Conservation (phyloP, 2,329 filamentous ascomycete genomes). For the Magnaporthales sp. region DNA sequence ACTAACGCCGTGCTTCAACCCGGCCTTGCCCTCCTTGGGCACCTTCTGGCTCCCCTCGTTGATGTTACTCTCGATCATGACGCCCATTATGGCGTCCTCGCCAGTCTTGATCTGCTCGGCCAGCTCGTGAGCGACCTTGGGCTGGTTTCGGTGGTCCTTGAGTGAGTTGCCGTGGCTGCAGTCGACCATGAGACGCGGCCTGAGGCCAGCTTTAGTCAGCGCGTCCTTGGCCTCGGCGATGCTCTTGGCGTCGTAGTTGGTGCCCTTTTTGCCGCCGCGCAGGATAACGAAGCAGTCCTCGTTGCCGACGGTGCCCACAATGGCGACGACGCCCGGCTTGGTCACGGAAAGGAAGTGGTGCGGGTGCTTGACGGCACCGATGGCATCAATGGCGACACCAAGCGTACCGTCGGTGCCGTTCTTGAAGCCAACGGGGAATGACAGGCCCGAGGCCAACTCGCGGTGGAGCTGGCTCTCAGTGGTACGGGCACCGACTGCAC, state of each 20-base stretch:
- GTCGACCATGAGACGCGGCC: slow-evolving; percentile 92
- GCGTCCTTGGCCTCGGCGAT: slow-evolving; percentile 72
- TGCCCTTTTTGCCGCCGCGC: slow-evolving; percentile 81
- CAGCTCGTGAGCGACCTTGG: slow-evolving; percentile 75
- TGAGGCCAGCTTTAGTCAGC: slow-evolving; percentile 73
- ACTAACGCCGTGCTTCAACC: slow-evolving; percentile 85
- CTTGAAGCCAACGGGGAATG: slow-evolving; percentile 98
- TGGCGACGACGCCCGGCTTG: slow-evolving; percentile 92
- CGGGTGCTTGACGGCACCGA: slow-evolving; percentile 60
- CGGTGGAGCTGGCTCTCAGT: slow-evolving; percentile 96
- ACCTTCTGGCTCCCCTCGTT: slow-evolving; percentile 93
- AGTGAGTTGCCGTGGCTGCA: slow-evolving; percentile 83
- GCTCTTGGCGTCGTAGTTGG: slow-evolving; percentile 85
- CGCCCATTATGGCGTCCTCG: slow-evolving; percentile 83
- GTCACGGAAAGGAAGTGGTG: slow-evolving; percentile 99
- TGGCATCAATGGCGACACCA: slow-evolving; percentile 88
- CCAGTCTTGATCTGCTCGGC: slow-evolving; percentile 80
- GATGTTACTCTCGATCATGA: slow-evolving; percentile 99
- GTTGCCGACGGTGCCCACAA: slow-evolving; percentile 87
- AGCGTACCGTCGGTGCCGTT: slow-evolving; percentile 95
- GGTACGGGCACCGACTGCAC: slow-evolving; percentile 90
- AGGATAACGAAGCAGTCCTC: slow-evolving; percentile 97
- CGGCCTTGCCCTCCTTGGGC: slow-evolving; percentile 73
- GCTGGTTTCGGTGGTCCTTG: slow-evolving; percentile 97
- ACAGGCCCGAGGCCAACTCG: slow-evolving; percentile 88